Conservation (phyloP, 768 basidiomycete genomes). For the Thelephora ganbajun region DNA sequence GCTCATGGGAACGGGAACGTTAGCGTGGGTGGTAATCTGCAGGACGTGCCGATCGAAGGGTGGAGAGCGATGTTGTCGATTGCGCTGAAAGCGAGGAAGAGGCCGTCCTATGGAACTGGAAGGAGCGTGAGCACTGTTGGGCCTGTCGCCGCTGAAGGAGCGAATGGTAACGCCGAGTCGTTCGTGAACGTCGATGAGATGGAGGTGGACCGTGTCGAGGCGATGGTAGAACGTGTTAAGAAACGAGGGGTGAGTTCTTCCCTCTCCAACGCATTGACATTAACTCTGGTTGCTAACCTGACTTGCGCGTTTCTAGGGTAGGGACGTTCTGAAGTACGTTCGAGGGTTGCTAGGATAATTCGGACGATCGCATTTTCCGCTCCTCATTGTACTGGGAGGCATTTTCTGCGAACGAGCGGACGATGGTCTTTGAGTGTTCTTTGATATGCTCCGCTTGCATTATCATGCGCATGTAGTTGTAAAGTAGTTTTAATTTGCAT, state of each 20-base stretch:
- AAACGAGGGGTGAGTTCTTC: conserved; percentile 46
- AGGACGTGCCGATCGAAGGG: conserved; percentile 40
- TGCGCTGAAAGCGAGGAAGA: conserved; percentile 46
- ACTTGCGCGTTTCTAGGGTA: conserved; percentile 30
- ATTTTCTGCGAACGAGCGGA: neutral
- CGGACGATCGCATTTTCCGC: neutral
- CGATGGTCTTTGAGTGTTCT: no score
- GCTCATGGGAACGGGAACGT: conserved; percentile 2
- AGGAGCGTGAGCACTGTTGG: conserved; percentile 16
- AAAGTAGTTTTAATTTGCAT: no score
- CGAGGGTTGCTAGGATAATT: conserved; percentile 45
- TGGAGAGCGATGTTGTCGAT: conserved; percentile 71
- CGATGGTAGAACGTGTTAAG: conserved; percentile 72
- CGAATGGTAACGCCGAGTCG: conserved; percentile 5
- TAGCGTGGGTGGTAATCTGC: neutral
- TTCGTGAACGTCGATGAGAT: conserved; percentile 2
- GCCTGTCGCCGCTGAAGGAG: neutral
- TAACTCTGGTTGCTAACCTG: conserved; percentile 4
- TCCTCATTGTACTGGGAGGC: neutral
- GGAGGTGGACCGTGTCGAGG: conserved; percentile 39
- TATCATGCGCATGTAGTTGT: no score
- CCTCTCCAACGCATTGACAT: neutral
- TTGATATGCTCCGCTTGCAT: no score
- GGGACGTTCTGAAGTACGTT: conserved; percentile 61
- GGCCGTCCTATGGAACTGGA: conserved; percentile 24